phyloP scores from a whole-genome alignment of 2,329 filamentous ascomycete species.

The Penicillium italicum region DNA sequence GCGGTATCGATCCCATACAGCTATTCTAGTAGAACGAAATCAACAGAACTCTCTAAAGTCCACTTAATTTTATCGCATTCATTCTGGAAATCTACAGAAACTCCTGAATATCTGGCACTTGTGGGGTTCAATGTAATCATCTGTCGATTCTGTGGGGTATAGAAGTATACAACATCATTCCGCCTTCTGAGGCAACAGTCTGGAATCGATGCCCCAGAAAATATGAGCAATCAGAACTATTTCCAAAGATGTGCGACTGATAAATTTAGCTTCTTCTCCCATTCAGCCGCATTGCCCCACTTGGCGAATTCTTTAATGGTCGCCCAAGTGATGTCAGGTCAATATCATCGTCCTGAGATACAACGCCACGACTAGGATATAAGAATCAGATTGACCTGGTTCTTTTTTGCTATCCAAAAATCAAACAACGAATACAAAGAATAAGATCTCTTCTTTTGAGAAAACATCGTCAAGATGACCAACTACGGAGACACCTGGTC shows the following conservation, averaged over 20 bases:
- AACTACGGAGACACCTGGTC: slow-evolving; percentile 14
- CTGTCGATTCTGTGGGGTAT: neutral
- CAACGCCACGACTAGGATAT: slow-evolving; percentile 20
- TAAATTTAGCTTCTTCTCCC: neutral
- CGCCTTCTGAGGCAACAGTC: slow-evolving; percentile 16
- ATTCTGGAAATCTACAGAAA: neutral
- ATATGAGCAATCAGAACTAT: neutral
- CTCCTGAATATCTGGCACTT: neutral
- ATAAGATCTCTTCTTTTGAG: neutral
- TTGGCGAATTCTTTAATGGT: neutral
- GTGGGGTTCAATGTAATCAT: neutral
- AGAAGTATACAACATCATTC: slow-evolving; percentile 7
- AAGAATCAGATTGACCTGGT: slow-evolving; percentile 1
- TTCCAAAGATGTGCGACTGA: neutral
- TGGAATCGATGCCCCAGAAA: slow-evolving; percentile 9
- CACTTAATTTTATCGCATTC: neutral
- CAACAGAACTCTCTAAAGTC: neutral
- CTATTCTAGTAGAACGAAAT: neutral
- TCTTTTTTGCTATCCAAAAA: neutral
- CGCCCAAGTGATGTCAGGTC: slow-evolving; percentile 18
- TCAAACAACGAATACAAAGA: neutral
- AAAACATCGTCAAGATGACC: slow-evolving; percentile 18
- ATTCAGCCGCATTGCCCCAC: slow-evolving; percentile 11
- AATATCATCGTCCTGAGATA: slow-evolving; percentile 11
- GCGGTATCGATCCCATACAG: neutral